Conservation (phyloP, 306 rosid species). For the Cucurbita maxima region DNA sequence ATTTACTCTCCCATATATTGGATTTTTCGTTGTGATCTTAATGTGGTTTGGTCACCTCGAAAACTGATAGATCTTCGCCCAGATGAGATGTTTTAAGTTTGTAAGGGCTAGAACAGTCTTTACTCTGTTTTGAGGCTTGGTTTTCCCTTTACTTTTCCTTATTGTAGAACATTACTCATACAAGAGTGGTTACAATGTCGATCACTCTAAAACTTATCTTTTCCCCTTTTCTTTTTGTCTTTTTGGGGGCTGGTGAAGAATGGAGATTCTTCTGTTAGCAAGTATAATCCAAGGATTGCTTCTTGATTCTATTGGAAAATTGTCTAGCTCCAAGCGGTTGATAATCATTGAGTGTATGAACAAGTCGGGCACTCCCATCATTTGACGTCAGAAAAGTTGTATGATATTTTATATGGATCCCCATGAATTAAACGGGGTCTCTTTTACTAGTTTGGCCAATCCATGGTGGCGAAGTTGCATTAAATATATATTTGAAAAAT, state of each 20-base stretch:
- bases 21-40: not conserved
- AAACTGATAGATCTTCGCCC: not conserved
- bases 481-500: not conserved
- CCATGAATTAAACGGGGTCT: not conserved
- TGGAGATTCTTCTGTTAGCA: not conserved
- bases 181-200: not conserved
- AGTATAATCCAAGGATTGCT: not conserved
- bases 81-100: not conserved
- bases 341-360: not conserved
- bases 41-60: not conserved
- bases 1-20: not conserved
- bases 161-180: not conserved
- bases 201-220: not conserved
- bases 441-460: not conserved
- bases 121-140: not conserved
- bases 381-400: not conserved
- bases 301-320: not conserved
- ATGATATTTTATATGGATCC: not conserved
- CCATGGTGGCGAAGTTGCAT: not conserved
- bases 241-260: not conserved
- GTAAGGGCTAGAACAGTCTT: not conserved
- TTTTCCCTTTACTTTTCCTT: not conserved
- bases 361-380: not conserved
- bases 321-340: not conserved
- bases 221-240: not conserved